phyloP scores from a whole-genome alignment of 495 filamentous ascomycete genomes.

The Cladorrhinum samala region DNA sequence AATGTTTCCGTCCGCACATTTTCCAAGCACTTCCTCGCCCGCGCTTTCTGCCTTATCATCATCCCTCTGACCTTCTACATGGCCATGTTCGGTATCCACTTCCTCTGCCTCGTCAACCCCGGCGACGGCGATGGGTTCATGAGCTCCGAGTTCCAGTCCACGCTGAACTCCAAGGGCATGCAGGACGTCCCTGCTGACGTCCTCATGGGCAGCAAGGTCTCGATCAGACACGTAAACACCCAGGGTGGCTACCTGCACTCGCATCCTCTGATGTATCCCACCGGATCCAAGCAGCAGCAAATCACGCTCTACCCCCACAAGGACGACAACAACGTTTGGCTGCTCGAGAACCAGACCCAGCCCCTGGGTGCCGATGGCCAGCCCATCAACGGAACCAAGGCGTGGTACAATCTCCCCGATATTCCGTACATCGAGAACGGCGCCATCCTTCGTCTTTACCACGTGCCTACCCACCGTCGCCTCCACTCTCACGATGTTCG shows the following conservation, averaged over 20 bases:
- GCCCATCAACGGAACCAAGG: constrained; percentile 68
- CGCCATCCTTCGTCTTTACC: constrained; percentile 72
- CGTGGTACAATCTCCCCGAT: constrained; percentile 70
- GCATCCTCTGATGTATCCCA: constrained; percentile 94
- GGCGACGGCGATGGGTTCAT: constrained; percentile 98
- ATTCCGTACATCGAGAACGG: constrained; percentile 73
- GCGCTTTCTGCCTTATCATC: constrained; percentile 85
- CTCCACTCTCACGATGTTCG: constrained; percentile 96
- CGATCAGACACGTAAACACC: constrained; percentile 88
- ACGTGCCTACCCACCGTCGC: constrained; percentile 72
- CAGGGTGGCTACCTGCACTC: constrained; percentile 97
- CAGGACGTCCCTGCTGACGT: constrained; percentile 90
- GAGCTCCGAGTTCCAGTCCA: constrained; percentile 98
- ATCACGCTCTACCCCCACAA: constrained; percentile 98
- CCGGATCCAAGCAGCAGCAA: constrained; percentile 95
- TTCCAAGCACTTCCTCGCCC: constrained; percentile 91
- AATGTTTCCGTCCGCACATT: constrained; percentile 79
- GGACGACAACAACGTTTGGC: constrained; percentile 94
- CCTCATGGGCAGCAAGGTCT: constrained; percentile 77
- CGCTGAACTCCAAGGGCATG: constrained; percentile 93
- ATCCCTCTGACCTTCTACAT: constrained; percentile 89
- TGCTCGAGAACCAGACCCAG: constrained; percentile 93
- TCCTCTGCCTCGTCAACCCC: constrained; percentile 84
- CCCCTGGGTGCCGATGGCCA: constrained; percentile 68
- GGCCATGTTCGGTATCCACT: constrained; percentile 93